Evolutionary conservation across 1,139 yeast species (phyloP), one percentile per base, ranked within the genome.

Genomic region (Nakaseomyces sp.): DNA sequence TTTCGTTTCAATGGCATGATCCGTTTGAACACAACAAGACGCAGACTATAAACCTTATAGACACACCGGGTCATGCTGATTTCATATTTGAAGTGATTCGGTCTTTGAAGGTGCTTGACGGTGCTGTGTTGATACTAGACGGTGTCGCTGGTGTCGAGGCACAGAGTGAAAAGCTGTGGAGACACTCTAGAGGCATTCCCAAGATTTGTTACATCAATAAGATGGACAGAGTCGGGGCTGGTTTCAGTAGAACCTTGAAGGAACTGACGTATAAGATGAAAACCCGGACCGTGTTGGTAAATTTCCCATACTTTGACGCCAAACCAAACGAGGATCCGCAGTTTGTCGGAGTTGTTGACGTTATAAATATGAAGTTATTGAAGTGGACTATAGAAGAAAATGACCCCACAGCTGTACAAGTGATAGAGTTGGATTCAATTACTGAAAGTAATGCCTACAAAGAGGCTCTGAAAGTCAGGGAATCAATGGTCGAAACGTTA

Each of bases 131-230:
- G 0, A 85, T 91, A 10, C 67, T 91, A 44, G 99, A 91, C 65
- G 95, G 86, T 0, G 97, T 91, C 3, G 97, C 96, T 1, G 99
- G 98, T 12, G 98, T 91, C 1, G 98, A 91, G 58, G 94, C 98
- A 0, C 97, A 93, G 61, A 91, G 98, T 0, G 96, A 89, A 60
- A 89, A 88, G 58, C 97, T 91, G 1, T 91, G 97, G 97, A 77
- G 74, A 54, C 96, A 89, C 61, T 91, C 96, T 1, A 69, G 69
- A 33, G 74, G 73, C 22, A 69, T 85, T 49, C 97, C 98, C 0
- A 74, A 77, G 44, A 67, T 91, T 13, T 79, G 88, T 7, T 93
- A 79, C 59, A 76, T 91, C 32, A 91, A 91, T 63, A 91, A 91
- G 62, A 89, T 91, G 98, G 99, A 91, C 65, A 73, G 97, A 47